Base-by-base conservation (phyloP, 495 filamentous ascomycete species). In the Viridothelium virens region DNA sequence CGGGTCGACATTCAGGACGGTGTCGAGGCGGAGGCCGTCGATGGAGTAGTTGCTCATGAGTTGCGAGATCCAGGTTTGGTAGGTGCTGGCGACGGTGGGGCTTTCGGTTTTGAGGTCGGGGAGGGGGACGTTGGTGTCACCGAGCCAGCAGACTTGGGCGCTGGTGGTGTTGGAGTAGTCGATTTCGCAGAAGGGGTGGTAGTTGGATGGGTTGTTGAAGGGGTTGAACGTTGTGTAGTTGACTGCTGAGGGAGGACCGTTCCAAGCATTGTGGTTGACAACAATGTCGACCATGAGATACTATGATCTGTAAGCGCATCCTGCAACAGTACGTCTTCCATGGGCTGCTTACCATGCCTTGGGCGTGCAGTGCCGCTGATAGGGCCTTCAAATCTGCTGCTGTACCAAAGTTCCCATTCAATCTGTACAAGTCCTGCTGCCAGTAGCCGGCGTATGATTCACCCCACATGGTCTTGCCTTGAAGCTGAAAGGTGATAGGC, bases 1-100 rank as follows among this genome's bases (percentile, higher is more conserved):
- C 56, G 84, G 82, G 68, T 89, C 82, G 41, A 90, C 85, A 66
- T 91, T 83, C 68, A 84, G 85, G 41, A 85, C 86, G 2, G 86
- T 89, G 71, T 92, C 90, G 37, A 92, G 78, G 36, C 89, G 84
- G 47, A 93, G 80, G 2, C 74, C 90, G 67, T 94, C 90, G 66
- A 94, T 87, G 39, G 80, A 81, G 73, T 92, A 95, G 59, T 86
- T 86, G 0, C 78, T 77, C 1, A 91, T 83, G 0, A 92, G 75
- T 10, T 78, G 74, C 0, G 68, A 76, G 64, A 92, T 82, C 90
- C 90, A 94, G 38, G 78, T 74, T 56, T 89, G 73, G 79, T 82
- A 90, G 18, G 85, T 78, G 18, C 72, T 75, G 44, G 82, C 79
- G 4, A 92, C 84, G 62, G 77, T 76, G 0, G 76, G 46, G n/a